Percentiles rank a stretch among this genome's conserved stretches.
phyloP scores from a whole-genome alignment of 805 yeast species.

The Yamadazyma phyllophila region DNA sequence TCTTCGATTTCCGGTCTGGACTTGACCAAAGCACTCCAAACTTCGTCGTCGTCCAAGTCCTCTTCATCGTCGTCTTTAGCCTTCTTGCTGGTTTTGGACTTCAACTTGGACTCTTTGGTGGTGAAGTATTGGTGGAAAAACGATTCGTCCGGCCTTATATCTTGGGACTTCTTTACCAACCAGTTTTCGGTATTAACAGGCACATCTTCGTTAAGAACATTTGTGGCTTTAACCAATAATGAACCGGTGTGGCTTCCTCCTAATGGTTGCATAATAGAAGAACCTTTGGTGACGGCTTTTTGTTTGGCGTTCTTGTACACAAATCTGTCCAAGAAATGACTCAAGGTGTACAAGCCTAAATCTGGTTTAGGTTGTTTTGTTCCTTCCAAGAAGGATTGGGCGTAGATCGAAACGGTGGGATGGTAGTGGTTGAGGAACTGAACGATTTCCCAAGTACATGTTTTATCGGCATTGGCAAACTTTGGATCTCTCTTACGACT shows the following conservation, averaged over 20 bases:
- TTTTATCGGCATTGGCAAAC: constrained; percentile 76
- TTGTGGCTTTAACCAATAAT: constrained; percentile 64
- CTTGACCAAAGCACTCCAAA: constrained; percentile 77
- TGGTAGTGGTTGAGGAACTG: constrained; percentile 81
- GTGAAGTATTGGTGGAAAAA: constrained; percentile 86
- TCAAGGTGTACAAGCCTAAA: constrained; percentile 78
- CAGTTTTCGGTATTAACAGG: constrained; percentile 89
- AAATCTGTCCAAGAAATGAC: constrained; percentile 92
- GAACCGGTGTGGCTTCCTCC: constrained; percentile 79
- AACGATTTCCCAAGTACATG: constrained; percentile 84
- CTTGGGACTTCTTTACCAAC: constrained; percentile 60
- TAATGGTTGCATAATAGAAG: constrained; percentile 96
- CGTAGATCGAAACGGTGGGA: constrained; percentile 85
- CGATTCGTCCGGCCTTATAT: constrained; percentile 80
- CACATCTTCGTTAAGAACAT: constrained; percentile 35
- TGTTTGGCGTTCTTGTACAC: constrained; percentile 91
- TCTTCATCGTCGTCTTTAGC: constrained; percentile 33
- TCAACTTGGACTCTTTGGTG: constrained; percentile 47
- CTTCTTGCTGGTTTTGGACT: constrained; percentile 19
- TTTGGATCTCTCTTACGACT: constrained; percentile 90
- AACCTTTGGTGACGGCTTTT: constrained; percentile 71
- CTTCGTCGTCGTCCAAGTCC: constrained; percentile 49
- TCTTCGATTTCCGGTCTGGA: constrained; percentile 71
- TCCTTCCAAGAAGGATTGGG: constrained; percentile 59
- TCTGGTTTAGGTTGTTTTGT: constrained; percentile 72